A percentile compares a stretch with the other conserved stretches of the same genome.
phyloP scores from a whole-genome alignment of 2,329 filamentous ascomycete species.

The Fusarium succisae region DNA sequence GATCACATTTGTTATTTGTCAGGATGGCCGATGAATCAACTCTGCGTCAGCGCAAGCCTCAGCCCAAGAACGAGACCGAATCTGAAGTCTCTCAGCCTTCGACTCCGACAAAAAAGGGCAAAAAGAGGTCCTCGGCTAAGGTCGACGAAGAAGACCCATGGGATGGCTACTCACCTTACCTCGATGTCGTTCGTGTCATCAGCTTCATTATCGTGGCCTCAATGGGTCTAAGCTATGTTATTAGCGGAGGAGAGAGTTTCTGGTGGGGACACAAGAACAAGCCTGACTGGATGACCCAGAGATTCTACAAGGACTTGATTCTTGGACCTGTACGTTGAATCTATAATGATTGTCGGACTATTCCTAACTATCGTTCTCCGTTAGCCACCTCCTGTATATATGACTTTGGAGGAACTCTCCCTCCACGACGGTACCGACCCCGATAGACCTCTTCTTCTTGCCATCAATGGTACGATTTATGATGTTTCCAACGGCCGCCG shows the following conservation, averaged over 20 bases:
- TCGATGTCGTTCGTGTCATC: slow-evolving; percentile 76
- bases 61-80: slow-evolving; percentile 32
- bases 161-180: slow-evolving; percentile 62
- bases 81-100: slow-evolving; percentile 37
- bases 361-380: slow-evolving; percentile 2
- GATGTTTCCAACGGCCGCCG: slow-evolving; percentile 76
- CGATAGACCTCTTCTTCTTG: slow-evolving; percentile 83
- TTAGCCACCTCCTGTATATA: slow-evolving; percentile 67
- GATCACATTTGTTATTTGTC: neutral
- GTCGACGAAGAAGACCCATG: slow-evolving; percentile 55
- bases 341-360: neutral
- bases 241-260: slow-evolving; percentile 75
- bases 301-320: slow-evolving; percentile 62
- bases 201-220: slow-evolving; percentile 73
- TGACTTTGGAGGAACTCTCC: slow-evolving; percentile 80
- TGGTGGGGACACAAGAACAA: slow-evolving; percentile 72
- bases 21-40: slow-evolving; percentile 52
- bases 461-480: slow-evolving; percentile 87
- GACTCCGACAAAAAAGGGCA: slow-evolving; percentile 38
- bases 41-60: slow-evolving; percentile 57
- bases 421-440: slow-evolving; percentile 81
- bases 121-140: slow-evolving; percentile 30
- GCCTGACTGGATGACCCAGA: slow-evolving; percentile 68
- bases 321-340: slow-evolving; percentile 37
- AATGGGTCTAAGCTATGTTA: slow-evolving; percentile 77